Base-by-base conservation (phyloP, 495 filamentous ascomycete genomes). In the Articulospora tetracladia region DNA sequence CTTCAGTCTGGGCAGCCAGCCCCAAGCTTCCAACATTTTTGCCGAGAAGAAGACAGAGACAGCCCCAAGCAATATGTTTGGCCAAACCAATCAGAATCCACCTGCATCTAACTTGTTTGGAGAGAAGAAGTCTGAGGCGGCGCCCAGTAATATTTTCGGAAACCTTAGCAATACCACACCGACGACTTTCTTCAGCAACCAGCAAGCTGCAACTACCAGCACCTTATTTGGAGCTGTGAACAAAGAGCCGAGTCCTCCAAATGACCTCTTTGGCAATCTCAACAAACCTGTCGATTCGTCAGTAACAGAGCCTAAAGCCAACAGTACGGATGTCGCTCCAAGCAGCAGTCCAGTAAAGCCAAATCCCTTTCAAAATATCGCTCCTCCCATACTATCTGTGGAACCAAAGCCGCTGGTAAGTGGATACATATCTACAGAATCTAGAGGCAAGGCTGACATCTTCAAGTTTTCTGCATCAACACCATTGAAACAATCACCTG, bases 201-300 rank as follows among this genome's bases (percentile, higher is more conserved):
- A 28, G 30, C 28, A 59, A 44, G n/a, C n/a, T n/a, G n/a, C n/a
- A n/a, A n/a, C 62, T 7, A 23, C 57, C 12, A 47, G 53, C 32
- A 32, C 23, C 24, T 13, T 61, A 19, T 49, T 61, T 50, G 39
- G 49, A 47, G 41, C 13, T 28, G 7, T 59, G 20, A 32, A 46
- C 24, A 39, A 20, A 28, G 23, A n/a, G n/a, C n/a, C n/a, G n/a
- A n/a, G n/a, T n/a, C 41, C 48, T 27, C 7, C 28, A 13, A 55
- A 48, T 8, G 47, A 57, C 8, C 20, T 59, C 13, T 60, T 64
- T 22, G 57, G 57, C 36, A 51, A 50, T 53, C 50, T 64, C 39
- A 64, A 64, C 26, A 59, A 64, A 34, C 57, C 61, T 39, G 55
- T 64, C 28, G 57, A 60, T 20, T 24, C 48, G 13, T 46, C 41